Evolutionary conservation across 2,329 filamentous ascomycete species (phyloP).

Genomic region (Fusarium gaditjirri): DNA sequence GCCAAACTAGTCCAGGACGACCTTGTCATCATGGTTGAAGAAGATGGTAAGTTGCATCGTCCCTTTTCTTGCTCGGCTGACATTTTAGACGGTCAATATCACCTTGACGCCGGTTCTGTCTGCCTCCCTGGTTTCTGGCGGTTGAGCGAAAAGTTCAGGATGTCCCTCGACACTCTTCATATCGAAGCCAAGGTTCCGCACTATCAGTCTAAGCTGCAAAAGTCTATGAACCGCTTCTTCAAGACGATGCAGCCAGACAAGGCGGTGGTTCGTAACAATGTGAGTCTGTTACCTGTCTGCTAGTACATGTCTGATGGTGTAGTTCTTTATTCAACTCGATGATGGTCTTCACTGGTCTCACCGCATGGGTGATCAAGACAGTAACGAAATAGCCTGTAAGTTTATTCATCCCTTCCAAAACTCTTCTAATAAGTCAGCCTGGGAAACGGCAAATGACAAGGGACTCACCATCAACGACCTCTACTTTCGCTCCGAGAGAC

Average conservation of each 20-base stretch:
- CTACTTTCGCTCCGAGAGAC: slow-evolving; percentile 35
- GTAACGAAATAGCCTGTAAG: slow-evolving; percentile 27
- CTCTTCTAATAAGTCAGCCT: slow-evolving; percentile 12
- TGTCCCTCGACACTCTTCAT: slow-evolving; percentile 34
- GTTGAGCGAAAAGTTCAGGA: slow-evolving; percentile 31
- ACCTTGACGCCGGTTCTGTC: slow-evolving; percentile 34
- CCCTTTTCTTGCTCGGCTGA: rapidly evolving
- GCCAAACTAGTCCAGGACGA: slow-evolving; percentile 35
- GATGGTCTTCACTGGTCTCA: slow-evolving; percentile 38
- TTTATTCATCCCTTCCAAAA: rapidly evolving
- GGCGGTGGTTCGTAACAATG: slow-evolving; percentile 29
- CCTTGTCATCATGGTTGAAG: slow-evolving; percentile 28
- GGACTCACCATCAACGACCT: slow-evolving; percentile 20
- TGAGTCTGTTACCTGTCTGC: rapidly evolving
- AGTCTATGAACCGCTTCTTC: slow-evolving; percentile 37
- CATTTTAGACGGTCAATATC: slow-evolving; percentile 14
- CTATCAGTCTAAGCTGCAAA: slow-evolving; percentile 27
- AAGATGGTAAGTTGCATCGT: not conserved
- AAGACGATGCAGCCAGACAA: slow-evolving; percentile 29
- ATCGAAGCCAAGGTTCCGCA: slow-evolving; percentile 36
- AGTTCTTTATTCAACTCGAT: slow-evolving; percentile 38
- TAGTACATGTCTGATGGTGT: rapidly evolving
- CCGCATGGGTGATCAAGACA: slow-evolving; percentile 25
- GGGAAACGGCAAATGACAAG: slow-evolving; percentile 24
- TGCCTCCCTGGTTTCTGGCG: slow-evolving; percentile 36